These are phyloP conservation scores for Jacaranda mimosifolia DNA, from an alignment of 257 asterid genomes.

Conservation along the genomic window DNA sequence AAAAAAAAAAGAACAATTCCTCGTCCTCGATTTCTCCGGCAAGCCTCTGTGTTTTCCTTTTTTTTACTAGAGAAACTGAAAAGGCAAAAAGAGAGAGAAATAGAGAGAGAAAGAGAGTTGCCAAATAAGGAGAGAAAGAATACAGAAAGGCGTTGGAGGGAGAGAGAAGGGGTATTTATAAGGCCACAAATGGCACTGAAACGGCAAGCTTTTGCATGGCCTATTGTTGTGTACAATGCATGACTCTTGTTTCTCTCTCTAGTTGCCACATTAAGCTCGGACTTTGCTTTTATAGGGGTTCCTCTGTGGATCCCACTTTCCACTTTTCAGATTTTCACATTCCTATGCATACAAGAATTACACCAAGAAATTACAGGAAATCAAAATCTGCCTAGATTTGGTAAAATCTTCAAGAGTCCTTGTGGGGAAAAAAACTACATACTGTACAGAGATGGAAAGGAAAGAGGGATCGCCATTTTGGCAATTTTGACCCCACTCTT, in stretches of 20 bases:
- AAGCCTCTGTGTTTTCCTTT: neutral
- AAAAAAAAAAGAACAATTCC: neutral
- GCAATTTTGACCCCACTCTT: conserved; percentile 29
- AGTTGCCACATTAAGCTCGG: conserved; percentile 49
- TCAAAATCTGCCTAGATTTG: conserved; percentile 48
- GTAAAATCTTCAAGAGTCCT: conserved; percentile 37
- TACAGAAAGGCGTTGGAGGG: conserved; percentile 54
- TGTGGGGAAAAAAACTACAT: neutral
- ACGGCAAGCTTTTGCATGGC: conserved; percentile 80
- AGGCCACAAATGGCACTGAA: conserved; percentile 78
- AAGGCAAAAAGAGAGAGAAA: neutral
- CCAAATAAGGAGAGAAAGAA: conserved; percentile 46
- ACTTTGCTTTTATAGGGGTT: conserved; percentile 43
- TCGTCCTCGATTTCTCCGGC: neutral
- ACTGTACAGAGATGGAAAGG: neutral
- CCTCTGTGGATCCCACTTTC: conserved; percentile 50
- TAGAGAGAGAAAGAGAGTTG: conserved; percentile 34
- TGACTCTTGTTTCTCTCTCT: conserved; percentile 51
- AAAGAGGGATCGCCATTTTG: conserved; percentile 12
- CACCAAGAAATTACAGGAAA: neutral
- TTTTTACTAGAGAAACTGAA: conserved; percentile 12
- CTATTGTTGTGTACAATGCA: conserved; percentile 48
- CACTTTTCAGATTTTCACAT: conserved; percentile 41
- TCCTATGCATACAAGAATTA: conserved; percentile 29
- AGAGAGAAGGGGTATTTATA: conserved; percentile 44